These are phyloP conservation scores for Eucalyptus victrix DNA, from an alignment of 345 rosid species.

Conservation along the genomic window DNA sequence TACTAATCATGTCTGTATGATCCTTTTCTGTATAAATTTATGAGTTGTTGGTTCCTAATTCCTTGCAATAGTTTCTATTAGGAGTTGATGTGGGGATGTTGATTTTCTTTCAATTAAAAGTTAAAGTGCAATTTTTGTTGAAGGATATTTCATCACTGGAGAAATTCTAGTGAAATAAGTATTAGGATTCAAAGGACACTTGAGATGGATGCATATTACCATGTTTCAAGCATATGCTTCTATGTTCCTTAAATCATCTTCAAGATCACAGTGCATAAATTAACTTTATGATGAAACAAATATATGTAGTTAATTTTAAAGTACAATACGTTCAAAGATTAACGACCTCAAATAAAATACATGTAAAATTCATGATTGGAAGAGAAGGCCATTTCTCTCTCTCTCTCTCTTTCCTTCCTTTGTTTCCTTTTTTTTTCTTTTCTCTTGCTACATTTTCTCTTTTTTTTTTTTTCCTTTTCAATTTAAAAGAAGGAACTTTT, in stretches of 20 bases:
- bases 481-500: too few species aligned
- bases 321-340: too few species aligned
- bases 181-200: neutral
- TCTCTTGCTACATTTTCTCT: rapidly evolving
- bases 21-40: rapidly evolving
- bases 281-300: neutral
- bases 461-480: too few species aligned
- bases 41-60: too few species aligned
- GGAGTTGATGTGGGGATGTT: too few species aligned
- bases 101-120: too few species aligned
- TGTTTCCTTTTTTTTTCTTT: too few species aligned
- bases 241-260: neutral
- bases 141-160: rapidly evolving
- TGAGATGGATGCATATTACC: neutral
- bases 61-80: rapidly evolving
- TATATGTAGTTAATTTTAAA: too few species aligned
- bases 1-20: rapidly evolving
- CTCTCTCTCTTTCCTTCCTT: rapidly evolving
- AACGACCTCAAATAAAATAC: too few species aligned
- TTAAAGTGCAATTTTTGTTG: rapidly evolving
- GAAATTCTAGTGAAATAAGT: rapidly evolving
- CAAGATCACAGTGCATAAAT: rapidly evolving
- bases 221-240: neutral
- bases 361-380: too few species aligned
- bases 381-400: too few species aligned